Evolutionary conservation across 305 asterid species (phyloP), one percentile per base, ranked within the genome.

Genomic region (Fraxinus xanthoxyloides): DNA sequence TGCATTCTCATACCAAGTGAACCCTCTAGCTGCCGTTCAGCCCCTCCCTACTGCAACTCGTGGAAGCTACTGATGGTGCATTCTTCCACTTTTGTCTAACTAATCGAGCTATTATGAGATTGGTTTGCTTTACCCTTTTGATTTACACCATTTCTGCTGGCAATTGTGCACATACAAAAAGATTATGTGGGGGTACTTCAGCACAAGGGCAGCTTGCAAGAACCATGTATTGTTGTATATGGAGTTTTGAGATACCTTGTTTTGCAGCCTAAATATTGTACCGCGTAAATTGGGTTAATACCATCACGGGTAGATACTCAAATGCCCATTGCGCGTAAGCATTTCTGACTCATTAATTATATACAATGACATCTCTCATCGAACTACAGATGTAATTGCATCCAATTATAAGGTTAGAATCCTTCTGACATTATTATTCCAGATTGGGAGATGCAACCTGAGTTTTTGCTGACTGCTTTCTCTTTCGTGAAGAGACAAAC

Each of bases 21-120:
- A 95, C 89, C 98, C 98, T 87, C 89, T 95, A 3, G 99, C 99
- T 86, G 97, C 97, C 77, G 89, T 94, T 77, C 97, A 95, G 85
- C 78, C 95, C 35, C 90, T 92, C 81, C 93, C 98, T 2, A 81
- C 87, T 46, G 75, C 89, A 10, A 70, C 90, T 24, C 90, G 72
- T 34, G 90, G 93, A 83, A 88, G 81, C 86, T 87, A 36, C 78
- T 92, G 90, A 87, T 54, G 85, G 59, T 43, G 79, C 79, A 67
- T 72, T 73, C 59, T 59, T 76, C 23, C n/a, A 72, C 77, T 56
- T 2, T 21, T 23, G 24, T 80, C 73, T 69, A 30, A 30, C 81
- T 32, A 30, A 35, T 70, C 17, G 75, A 67, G 13, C 34, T 69
- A 69, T 73, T 65, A 26, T 38, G 17, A 12, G 8, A 19, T 82